Conservation (phyloP, 768 basidiomycete genomes). For the Rubroboletus satanas region DNA sequence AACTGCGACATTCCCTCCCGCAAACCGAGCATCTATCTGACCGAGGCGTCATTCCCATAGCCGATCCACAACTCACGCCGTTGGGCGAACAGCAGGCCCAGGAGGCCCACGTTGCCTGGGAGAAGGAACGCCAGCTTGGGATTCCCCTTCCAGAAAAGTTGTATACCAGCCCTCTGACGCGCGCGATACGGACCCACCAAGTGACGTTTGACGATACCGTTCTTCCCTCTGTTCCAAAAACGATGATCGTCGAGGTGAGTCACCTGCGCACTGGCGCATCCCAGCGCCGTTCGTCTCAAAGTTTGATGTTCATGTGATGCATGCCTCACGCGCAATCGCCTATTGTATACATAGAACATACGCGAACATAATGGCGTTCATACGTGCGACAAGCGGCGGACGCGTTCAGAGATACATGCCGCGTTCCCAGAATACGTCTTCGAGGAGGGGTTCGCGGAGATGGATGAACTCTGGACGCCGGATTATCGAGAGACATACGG, state of each 20-base stretch:
- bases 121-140: conserved; percentile 8
- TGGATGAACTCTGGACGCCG: conserved; percentile 54
- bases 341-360: conserved; percentile 46
- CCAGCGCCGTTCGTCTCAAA: neutral
- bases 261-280: neutral
- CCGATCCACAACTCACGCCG: conserved; percentile 51
- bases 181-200: conserved; percentile 55
- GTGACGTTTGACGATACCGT: conserved; percentile 46
- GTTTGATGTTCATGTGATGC: neutral
- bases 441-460: conserved; percentile 56
- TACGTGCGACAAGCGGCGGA: conserved; percentile 67
- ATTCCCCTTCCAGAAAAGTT: conserved; percentile 21
- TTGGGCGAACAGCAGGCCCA: conserved; percentile 56
- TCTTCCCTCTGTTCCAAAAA: conserved; percentile 23
- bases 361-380: conserved; percentile 65
- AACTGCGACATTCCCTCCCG: neutral
- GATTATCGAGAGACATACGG: conserved; percentile 20
- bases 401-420: conserved; percentile 42
- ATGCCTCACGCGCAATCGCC: neutral
- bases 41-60: neutral
- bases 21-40: neutral
- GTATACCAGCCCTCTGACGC: conserved; percentile 48
- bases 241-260: conserved; percentile 54
- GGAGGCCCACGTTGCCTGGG: conserved; percentile 17
- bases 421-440: conserved; percentile 44